phyloP scores from a whole-genome alignment of 179 eudicot genomes.

The Dionaea muscipula region DNA sequence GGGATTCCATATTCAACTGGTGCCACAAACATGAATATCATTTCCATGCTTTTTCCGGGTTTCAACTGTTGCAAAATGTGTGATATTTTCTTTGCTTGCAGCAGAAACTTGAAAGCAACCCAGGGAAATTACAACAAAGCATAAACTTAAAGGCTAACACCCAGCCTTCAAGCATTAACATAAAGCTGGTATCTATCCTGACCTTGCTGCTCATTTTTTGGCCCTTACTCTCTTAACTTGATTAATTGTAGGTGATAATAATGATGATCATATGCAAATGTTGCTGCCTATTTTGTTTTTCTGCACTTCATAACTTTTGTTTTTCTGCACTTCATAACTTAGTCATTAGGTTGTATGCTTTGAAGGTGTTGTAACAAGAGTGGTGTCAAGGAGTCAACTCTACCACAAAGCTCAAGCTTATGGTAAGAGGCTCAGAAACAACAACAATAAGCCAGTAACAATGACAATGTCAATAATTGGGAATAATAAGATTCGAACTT shows the following conservation, averaged over 20 bases:
- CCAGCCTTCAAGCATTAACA: slow-evolving; percentile 17
- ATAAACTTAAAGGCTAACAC: slow-evolving; percentile 19
- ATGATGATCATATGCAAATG: neutral
- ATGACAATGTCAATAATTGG: too few relatives aligned
- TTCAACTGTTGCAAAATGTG: slow-evolving; percentile 7
- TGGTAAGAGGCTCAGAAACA: too few relatives aligned
- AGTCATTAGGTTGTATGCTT: too few relatives aligned
- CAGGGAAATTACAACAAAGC: slow-evolving; percentile 21
- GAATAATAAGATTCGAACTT: too few relatives aligned
- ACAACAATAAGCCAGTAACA: too few relatives aligned
- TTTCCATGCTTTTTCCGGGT: neutral
- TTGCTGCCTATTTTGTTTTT: too few relatives aligned
- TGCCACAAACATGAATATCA: neutral
- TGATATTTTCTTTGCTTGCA: slow-evolving; percentile 9
- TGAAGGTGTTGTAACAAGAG: too few relatives aligned
- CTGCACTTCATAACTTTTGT: too few relatives aligned
- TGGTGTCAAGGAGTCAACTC: too few relatives aligned
- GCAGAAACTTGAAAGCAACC: slow-evolving; percentile 25
- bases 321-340: too few relatives aligned
- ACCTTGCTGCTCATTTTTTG: neutral
- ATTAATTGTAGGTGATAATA: neutral
- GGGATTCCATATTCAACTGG: neutral
- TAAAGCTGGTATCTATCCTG: slow-evolving; percentile 23
- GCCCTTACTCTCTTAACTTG: neutral
- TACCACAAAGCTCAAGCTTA: too few relatives aligned